These are phyloP conservation scores for Hypholoma fasciculare DNA, from an alignment of 768 basidiomycete species.

Conservation along the genomic window DNA sequence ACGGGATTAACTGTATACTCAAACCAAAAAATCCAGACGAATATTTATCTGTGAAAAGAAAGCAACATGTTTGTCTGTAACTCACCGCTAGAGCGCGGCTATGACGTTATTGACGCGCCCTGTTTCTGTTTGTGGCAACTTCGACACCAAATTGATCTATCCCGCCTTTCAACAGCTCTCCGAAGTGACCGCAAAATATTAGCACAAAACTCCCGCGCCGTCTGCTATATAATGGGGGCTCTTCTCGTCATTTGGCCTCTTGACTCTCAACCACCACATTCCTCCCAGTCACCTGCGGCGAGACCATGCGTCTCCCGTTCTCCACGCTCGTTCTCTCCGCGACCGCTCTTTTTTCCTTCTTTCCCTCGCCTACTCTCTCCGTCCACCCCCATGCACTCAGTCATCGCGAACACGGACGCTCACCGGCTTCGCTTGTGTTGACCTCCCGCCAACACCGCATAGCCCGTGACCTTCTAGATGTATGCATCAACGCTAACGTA, in stretches of 20 bases:
- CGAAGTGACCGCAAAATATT: not conserved
- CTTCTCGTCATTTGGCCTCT: constrained; percentile 11
- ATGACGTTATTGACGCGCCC: not conserved
- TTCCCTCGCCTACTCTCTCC: constrained; percentile 10
- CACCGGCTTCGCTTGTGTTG: constrained; percentile 14
- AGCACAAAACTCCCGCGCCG: constrained; percentile 8
- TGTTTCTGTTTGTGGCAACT: constrained; percentile 2
- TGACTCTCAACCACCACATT: constrained; percentile 6
- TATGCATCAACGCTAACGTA: constrained; percentile 29
- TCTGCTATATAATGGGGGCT: not conserved
- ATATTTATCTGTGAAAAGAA: no score
- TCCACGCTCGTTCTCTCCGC: constrained; percentile 25
- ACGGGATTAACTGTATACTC: no score
- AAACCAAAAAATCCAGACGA: no score
- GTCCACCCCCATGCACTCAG: constrained; percentile 20
- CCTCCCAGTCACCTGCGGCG: constrained; percentile 1
- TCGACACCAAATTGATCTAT: not conserved
- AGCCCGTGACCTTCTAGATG: constrained; percentile 28
- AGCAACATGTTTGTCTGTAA: no score
- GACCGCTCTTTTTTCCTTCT: constrained; percentile 18
- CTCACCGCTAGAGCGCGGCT: no score
- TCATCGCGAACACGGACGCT: constrained; percentile 19
- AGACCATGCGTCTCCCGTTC: constrained; percentile 26
- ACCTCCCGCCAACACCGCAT: constrained; percentile 26
- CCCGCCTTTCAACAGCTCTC: not conserved